phyloP scores from a whole-genome alignment of 179 eudicot species.

The Gypsophila paniculata region DNA sequence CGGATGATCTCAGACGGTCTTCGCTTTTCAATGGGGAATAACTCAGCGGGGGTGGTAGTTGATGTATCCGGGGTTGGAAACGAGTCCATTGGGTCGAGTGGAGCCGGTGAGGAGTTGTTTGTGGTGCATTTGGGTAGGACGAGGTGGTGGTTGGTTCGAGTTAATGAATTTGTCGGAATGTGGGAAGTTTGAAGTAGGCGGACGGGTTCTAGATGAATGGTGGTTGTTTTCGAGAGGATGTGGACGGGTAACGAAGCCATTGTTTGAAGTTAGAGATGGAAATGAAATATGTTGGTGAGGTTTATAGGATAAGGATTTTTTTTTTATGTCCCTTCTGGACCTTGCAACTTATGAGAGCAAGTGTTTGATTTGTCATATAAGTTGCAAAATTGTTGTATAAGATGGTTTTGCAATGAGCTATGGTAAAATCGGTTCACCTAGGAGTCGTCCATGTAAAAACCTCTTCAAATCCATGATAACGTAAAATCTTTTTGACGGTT shows the following conservation, averaged over 20 bases:
- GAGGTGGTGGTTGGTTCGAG: conserved; percentile 12
- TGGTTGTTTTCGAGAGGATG: conserved; percentile 25
- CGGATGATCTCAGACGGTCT: conserved; percentile 59
- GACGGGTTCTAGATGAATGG: conserved; percentile 27
- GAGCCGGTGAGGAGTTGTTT: conserved; percentile 26
- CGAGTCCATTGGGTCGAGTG: conserved; percentile 27
- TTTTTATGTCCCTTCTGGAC: not conserved
- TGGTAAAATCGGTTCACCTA: too few species aligned
- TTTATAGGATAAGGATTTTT: conserved; percentile 19
- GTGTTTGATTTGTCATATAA: too few species aligned
- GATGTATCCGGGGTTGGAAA: conserved; percentile 38
- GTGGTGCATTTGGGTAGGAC: conserved; percentile 43
- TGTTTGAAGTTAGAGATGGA: conserved; percentile 5
- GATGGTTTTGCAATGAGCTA: too few species aligned
- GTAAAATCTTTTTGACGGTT: too few species aligned
- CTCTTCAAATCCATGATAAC: too few species aligned
- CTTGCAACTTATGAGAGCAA: not conserved
- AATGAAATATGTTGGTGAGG: not conserved
- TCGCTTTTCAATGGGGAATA: conserved; percentile 66
- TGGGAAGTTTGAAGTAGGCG: conserved; percentile 25
- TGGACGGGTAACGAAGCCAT: conserved; percentile 50
- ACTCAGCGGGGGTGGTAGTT: conserved; percentile 50
- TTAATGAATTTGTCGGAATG: conserved; percentile 9
- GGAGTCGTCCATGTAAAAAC: too few species aligned
- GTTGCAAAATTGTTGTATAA: too few species aligned